phyloP scores from a whole-genome alignment of 139 green algal genomes.

The Chlorokybus atmophyticus region DNA sequence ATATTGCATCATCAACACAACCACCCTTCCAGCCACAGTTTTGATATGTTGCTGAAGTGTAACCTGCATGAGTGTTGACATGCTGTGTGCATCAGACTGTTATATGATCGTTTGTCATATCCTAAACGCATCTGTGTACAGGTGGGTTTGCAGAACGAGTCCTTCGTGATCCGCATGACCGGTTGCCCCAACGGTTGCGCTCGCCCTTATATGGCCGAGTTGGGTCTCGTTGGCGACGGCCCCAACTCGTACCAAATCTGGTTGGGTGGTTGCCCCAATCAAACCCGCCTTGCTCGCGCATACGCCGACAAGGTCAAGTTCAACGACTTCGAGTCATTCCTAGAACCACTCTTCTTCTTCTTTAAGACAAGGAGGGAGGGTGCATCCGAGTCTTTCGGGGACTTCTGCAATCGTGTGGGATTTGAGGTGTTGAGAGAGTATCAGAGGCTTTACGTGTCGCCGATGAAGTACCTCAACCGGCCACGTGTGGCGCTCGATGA shows the following conservation, averaged over 20 bases:
- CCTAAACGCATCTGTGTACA: constrained; percentile 1
- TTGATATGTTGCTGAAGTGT: neutral
- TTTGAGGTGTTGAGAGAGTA: too few relatives aligned
- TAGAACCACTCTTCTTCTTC: constrained; percentile 80
- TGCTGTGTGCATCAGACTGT: too few relatives aligned
- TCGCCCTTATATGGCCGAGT: constrained; percentile 95
- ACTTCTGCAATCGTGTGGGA: neutral
- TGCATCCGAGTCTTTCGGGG: too few relatives aligned
- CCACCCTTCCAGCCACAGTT: too few relatives aligned
- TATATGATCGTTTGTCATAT: too few relatives aligned
- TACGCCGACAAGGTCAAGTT: constrained; percentile 74
- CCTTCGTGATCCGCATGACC: constrained; percentile 88
- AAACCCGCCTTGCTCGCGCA: constrained; percentile 67
- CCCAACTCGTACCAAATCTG: constrained; percentile 97
- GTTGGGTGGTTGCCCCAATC: constrained; percentile 66
- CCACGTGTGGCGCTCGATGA: neutral
- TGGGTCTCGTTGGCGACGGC: constrained; percentile 95
- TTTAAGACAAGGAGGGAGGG: constrained; percentile 42
- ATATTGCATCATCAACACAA: neutral
- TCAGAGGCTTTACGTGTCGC: too few relatives aligned
- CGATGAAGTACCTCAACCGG: neutral
- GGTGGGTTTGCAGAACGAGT: constrained; percentile 34
- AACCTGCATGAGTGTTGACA: too few relatives aligned
- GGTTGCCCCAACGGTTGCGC: constrained; percentile 98
- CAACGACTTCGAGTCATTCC: constrained; percentile 72